phyloP scores from a whole-genome alignment of 2,329 filamentous ascomycete species.

The Ophiostoma sp. region DNA sequence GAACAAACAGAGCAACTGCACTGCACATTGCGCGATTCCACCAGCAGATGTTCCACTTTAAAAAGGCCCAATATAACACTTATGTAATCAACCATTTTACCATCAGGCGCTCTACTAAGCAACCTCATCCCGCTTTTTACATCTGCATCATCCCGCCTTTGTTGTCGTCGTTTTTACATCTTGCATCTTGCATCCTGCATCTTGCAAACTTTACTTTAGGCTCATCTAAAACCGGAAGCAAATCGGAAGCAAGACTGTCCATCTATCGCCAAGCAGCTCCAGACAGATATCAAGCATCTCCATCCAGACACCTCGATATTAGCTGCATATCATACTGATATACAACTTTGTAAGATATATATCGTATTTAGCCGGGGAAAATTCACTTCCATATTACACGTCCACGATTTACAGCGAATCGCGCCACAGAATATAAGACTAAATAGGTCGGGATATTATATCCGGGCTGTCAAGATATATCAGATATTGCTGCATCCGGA shows the following conservation, averaged over 20 bases:
- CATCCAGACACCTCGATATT: background rate
- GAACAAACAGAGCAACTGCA: background rate
- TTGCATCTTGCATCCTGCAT: background rate
- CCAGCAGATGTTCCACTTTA: background rate
- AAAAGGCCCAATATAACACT: background rate
- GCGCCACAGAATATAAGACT: no score
- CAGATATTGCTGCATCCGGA: background rate
- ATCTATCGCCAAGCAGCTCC: background rate
- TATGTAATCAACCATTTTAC: background rate
- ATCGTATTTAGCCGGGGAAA: background rate
- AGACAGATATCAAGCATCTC: background rate
- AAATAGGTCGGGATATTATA: background rate
- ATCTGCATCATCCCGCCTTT: constrained; percentile 7
- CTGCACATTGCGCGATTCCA: background rate
- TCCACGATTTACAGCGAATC: background rate
- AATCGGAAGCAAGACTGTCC: background rate
- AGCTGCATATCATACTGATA: background rate
- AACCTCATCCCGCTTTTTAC: constrained; percentile 11
- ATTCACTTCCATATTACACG: background rate
- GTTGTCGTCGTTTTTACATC: constrained; percentile 3
- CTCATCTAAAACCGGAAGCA: background rate
- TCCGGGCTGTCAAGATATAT: background rate
- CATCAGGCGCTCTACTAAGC: background rate
- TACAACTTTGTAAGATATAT: background rate
- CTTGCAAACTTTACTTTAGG: background rate